Percentiles rank a stretch among this genome's conserved stretches.
These are phyloP conservation scores for Penicillium polonicum DNA, from an alignment of 2,329 filamentous ascomycete species.

Conservation along the genomic window DNA sequence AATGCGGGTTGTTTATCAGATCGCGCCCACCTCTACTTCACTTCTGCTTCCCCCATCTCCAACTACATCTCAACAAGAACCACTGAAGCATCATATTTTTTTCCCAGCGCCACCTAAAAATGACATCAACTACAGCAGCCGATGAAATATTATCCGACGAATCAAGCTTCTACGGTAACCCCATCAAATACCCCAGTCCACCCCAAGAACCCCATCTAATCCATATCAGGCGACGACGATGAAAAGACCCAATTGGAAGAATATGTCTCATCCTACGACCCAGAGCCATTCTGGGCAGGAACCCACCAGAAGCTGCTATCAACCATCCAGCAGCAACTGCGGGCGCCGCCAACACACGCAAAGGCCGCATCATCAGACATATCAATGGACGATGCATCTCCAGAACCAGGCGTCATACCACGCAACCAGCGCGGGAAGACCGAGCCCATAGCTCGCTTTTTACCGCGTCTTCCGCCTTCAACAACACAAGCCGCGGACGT, in stretches of 20 bases:
- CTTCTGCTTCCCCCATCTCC: background rate
- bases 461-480: conserved; percentile 66
- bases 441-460: conserved; percentile 65
- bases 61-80: background rate
- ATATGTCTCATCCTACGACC: conserved; percentile 54
- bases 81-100: background rate
- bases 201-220: background rate
- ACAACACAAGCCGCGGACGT: conserved; percentile 52
- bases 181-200: background rate
- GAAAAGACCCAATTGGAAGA: conserved; percentile 50
- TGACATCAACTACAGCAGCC: background rate
- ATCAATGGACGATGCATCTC: background rate
- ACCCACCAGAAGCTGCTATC: conserved; percentile 34
- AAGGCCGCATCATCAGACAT: background rate
- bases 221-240: conserved; percentile 55
- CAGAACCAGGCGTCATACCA: conserved; percentile 1
- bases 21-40: background rate
- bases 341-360: background rate
- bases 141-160: conserved; percentile 43
- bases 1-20: background rate
- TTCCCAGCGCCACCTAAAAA: background rate
- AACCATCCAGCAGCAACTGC: conserved; percentile 31
- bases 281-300: conserved; percentile 50
- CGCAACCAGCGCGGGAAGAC: conserved; percentile 37
- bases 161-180: conserved; percentile 47